phyloP scores from a whole-genome alignment of 441 rosid genomes.

The Bruguiera hainesii region DNA sequence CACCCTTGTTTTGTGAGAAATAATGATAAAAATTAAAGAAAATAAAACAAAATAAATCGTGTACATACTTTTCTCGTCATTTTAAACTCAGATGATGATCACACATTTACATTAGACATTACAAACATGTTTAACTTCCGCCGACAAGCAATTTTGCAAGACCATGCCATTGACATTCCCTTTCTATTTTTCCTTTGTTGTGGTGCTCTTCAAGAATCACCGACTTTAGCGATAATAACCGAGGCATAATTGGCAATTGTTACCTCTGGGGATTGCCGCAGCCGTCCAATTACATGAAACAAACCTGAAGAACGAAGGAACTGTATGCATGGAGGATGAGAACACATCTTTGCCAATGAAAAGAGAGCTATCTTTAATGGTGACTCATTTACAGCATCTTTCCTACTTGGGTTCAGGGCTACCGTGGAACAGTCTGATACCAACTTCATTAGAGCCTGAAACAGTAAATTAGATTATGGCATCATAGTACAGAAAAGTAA shows the following conservation, averaged over 20 bases:
- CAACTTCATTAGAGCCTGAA: constrained; percentile 78
- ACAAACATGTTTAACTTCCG: too few species aligned
- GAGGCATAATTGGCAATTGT: constrained; percentile 86
- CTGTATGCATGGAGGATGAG: constrained; percentile 71
- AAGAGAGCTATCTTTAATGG: constrained; percentile 92
- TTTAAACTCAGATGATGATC: too few species aligned
- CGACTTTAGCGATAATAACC: constrained; percentile 60
- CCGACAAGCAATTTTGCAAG: too few species aligned
- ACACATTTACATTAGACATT: too few species aligned
- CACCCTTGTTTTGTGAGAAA: too few species aligned
- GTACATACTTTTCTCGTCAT: too few species aligned
- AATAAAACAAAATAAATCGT: too few species aligned
- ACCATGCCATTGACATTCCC: too few species aligned
- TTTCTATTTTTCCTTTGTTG: too few species aligned
- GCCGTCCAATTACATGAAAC: constrained; percentile 68
- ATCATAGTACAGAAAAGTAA: too few species aligned
- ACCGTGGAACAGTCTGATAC: constrained; percentile 67
- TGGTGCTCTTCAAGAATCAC: constrained; percentile 31
- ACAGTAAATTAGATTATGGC: neutral
- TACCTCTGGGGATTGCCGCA: constrained; percentile 81
- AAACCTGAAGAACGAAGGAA: constrained; percentile 76
- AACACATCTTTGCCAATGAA: constrained; percentile 94
- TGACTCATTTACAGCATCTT: constrained; percentile 68
- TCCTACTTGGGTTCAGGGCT: constrained; percentile 79
- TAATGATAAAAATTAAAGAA: too few species aligned